Conservation (phyloP, 495 filamentous ascomycete species). For the Penicillium canariense region DNA sequence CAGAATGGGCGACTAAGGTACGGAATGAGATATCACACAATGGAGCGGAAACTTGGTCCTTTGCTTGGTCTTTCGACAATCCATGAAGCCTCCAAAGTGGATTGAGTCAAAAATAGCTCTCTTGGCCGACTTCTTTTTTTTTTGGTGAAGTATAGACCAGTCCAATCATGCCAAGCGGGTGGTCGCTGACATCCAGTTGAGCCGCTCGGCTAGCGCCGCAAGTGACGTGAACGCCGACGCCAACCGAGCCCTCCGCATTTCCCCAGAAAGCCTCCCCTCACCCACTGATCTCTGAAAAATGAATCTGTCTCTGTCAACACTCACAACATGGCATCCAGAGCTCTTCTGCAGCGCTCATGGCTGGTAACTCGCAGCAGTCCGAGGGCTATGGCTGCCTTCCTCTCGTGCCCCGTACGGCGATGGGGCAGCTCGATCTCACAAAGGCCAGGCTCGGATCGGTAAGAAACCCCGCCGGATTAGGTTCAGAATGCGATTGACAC, state of each 20-base stretch:
- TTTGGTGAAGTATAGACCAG: too few species aligned
- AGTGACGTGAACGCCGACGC: conserved; percentile 30
- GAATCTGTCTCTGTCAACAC: conserved; percentile 2
- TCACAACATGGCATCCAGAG: conserved; percentile 26
- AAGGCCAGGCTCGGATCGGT: conserved; percentile 66
- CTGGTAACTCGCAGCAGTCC: not conserved
- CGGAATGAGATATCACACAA: too few species aligned
- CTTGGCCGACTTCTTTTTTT: too few species aligned
- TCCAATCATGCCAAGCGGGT: too few species aligned
- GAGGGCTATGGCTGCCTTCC: not conserved
- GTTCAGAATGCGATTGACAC: not conserved
- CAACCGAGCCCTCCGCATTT: conserved; percentile 40
- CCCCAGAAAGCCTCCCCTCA: conserved; percentile 14
- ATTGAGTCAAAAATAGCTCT: too few species aligned
- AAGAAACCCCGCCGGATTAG: conserved; percentile 9
- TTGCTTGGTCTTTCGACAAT: too few species aligned
- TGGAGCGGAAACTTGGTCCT: too few species aligned
- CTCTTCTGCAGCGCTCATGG: conserved; percentile 13
- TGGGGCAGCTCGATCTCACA: conserved; percentile 63
- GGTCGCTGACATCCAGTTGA: too few species aligned
- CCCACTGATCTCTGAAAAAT: not conserved
- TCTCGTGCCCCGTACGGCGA: conserved; percentile 29
- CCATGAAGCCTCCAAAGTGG: too few species aligned
- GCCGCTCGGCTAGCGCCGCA: conserved; percentile 24
- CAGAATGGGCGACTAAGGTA: too few species aligned